Conservation (phyloP, 768 basidiomycete species). For the Russula sp. region DNA sequence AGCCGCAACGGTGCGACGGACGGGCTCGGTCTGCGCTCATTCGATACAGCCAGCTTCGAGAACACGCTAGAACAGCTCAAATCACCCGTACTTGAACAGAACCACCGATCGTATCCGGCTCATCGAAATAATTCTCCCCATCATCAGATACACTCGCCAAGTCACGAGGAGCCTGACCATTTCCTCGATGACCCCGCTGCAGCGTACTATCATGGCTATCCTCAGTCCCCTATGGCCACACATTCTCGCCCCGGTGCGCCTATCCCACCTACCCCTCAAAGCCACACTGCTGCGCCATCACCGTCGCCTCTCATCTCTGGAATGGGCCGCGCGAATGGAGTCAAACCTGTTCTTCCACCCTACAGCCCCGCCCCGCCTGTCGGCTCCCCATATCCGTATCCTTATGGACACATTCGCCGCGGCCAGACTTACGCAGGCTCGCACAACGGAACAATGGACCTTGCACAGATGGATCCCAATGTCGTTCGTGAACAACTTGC, state of each 20-base stretch:
- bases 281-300: conserved; percentile 65
- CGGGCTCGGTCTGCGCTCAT: conserved; percentile 20
- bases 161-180: conserved; percentile 52
- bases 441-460: conserved; percentile 31
- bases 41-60: conserved; percentile 19
- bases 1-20: conserved; percentile 24
- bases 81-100: conserved; percentile 2
- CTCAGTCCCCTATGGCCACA: conserved; percentile 38
- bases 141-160: conserved; percentile 28
- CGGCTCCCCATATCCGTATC: conserved; percentile 77
- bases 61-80: conserved; percentile 21
- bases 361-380: conserved; percentile 51
- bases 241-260: conserved; percentile 60
- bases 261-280: conserved; percentile 74
- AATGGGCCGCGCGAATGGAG: conserved; percentile 36
- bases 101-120: conserved; percentile 5
- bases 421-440: conserved; percentile 32
- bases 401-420: conserved; percentile 67
- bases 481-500: conserved; percentile 65
- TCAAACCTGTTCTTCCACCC: conserved; percentile 33
- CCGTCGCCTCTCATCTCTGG: conserved; percentile 60
- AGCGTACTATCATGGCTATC: conserved; percentile 53
- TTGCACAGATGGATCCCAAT: conserved; percentile 36
- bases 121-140: conserved; percentile 25
- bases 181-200: conserved; percentile 56